phyloP scores from a whole-genome alignment of 306 rosid genomes.

The Geum urbanum region DNA sequence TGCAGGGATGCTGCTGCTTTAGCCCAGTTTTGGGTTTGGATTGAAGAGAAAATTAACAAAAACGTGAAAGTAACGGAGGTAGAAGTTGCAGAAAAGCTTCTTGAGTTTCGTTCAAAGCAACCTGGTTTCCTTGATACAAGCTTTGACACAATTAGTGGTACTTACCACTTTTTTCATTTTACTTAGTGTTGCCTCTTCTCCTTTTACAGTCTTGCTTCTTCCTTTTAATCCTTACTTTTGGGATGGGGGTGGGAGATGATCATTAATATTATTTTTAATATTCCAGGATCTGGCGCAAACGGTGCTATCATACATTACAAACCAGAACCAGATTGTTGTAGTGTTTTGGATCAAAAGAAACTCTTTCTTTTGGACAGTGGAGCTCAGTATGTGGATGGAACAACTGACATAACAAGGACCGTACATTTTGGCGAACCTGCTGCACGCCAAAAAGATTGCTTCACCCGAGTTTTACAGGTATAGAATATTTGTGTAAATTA shows the following conservation, averaged over 20 bases:
- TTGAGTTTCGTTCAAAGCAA: conserved; percentile 81
- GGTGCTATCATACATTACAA: conserved; percentile 95
- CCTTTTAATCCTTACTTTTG: background rate
- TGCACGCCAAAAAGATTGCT: conserved; percentile 68
- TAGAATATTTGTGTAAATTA: background rate
- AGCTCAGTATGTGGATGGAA: conserved; percentile 93
- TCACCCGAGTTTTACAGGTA: conserved; percentile 94
- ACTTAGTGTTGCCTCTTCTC: background rate
- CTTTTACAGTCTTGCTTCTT: background rate
- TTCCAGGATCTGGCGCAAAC: conserved; percentile 82
- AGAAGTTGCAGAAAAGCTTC: conserved; percentile 79
- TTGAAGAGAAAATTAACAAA: conserved; percentile 63
- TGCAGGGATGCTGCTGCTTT: conserved; percentile 95
- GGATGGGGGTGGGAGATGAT: background rate
- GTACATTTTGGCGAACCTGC: conserved; percentile 92
- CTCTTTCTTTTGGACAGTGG: conserved; percentile 93
- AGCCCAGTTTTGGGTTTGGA: conserved; percentile 91
- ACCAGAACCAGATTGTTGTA: conserved; percentile 80
- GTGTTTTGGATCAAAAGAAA: conserved; percentile 67
- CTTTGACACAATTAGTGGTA: conserved; percentile 93
- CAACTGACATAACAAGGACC: conserved; percentile 92
- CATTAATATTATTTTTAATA: conserved; percentile 9
- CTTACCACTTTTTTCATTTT: background rate
- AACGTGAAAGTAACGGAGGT: conserved; percentile 62
- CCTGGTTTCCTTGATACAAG: conserved; percentile 89